Conservation (phyloP, 306 rosid species). For the Potentilla sterilis region DNA sequence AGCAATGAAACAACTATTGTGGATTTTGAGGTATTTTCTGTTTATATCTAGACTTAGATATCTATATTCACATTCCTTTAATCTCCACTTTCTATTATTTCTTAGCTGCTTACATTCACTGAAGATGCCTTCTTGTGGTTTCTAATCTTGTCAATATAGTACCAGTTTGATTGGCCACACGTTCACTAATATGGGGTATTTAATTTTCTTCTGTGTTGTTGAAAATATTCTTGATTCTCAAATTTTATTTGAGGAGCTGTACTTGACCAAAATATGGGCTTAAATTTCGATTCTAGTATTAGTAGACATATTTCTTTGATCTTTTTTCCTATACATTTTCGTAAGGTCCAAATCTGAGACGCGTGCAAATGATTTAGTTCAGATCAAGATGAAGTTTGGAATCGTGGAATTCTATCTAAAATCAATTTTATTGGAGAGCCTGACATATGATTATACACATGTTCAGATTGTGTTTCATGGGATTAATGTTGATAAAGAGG, state of each 20-base stretch:
- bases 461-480: slow-evolving; percentile 82
- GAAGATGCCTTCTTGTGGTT: slow-evolving; percentile 15
- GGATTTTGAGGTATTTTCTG: slow-evolving; percentile 77
- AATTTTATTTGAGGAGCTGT: neutral
- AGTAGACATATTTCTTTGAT: neutral
- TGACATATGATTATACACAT: slow-evolving; percentile 22
- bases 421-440: slow-evolving; percentile 12
- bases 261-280: neutral
- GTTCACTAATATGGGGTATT: neutral
- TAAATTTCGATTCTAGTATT: neutral
- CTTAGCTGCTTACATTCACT: neutral
- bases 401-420: neutral
- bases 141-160: neutral
- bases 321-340: neutral
- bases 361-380: neutral
- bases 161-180: neutral
- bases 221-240: neutral
- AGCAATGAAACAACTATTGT: slow-evolving; percentile 71
- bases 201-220: neutral
- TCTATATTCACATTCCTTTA: slow-evolving; percentile 5
- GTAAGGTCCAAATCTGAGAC: neutral
- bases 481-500: slow-evolving; percentile 60
- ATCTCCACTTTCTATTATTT: slow-evolving; percentile 10
- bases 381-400: neutral
- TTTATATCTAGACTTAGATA: slow-evolving; percentile 19